A percentile compares a stretch with the other conserved stretches of the same genome.
Conservation (phyloP, 495 filamentous ascomycete species). For the Penicillium canariense region DNA sequence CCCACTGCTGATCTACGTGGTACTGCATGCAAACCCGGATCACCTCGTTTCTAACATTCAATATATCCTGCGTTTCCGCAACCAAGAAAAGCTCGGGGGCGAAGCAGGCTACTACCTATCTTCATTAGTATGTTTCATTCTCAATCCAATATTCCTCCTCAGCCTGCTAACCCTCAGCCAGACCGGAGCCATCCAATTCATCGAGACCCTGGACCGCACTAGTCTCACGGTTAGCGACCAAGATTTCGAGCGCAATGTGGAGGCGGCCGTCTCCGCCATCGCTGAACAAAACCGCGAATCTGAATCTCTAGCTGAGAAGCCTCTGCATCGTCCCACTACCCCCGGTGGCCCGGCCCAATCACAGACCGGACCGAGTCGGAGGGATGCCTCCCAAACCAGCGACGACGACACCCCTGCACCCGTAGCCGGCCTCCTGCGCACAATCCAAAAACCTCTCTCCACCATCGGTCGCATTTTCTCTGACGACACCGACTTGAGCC, state of each 20-base stretch:
- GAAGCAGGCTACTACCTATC: conserved; percentile 98
- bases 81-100: conserved; percentile 93
- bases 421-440: conserved; percentile 80
- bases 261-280: conserved; percentile 93
- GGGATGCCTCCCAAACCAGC: conserved; percentile 38
- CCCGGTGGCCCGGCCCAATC: conserved; percentile 35
- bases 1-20: conserved; percentile 92
- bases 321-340: conserved; percentile 15
- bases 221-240: conserved; percentile 89
- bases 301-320: conserved; percentile 57
- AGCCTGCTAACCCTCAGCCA: conserved; percentile 30
- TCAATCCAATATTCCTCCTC: not conserved
- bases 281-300: conserved; percentile 76
- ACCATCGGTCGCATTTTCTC: conserved; percentile 98
- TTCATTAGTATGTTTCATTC: conserved; percentile 62
- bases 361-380: conserved; percentile 41
- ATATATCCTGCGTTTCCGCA: conserved; percentile 94
- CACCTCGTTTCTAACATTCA: conserved; percentile 97
- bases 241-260: conserved; percentile 93
- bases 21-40: conserved; percentile 89
- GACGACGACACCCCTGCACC: conserved; percentile 69
- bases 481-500: conserved; percentile 57
- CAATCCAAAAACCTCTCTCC: conserved; percentile 87
- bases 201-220: conserved; percentile 93
- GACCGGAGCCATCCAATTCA: conserved; percentile 96